phyloP scores from a whole-genome alignment of 164 flowering plant genomes.

The Stephania yunnanensis region DNA sequence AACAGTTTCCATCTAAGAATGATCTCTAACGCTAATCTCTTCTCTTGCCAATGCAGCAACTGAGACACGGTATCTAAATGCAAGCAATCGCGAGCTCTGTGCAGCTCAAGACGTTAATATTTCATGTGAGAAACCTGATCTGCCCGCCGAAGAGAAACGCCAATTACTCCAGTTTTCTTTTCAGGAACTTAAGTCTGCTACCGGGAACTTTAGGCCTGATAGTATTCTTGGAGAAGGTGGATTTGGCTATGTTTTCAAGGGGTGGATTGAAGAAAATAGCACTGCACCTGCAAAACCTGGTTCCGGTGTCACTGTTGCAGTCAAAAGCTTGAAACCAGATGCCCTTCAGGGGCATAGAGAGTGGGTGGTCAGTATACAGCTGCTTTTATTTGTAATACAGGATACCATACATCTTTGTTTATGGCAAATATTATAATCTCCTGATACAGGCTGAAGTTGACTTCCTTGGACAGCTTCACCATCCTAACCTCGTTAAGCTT shows the following conservation, averaged over 20 bases:
- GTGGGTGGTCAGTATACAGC: conserved; percentile 81
- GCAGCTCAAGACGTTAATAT: conserved; percentile 55
- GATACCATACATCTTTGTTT: not conserved
- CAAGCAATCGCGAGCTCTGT: conserved; percentile 82
- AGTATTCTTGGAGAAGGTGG: conserved; percentile 98
- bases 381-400: conserved; percentile 20
- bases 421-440: conserved; percentile 7
- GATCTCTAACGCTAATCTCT: not conserved
- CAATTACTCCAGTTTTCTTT: conserved; percentile 63
- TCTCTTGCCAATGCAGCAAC: conserved; percentile 45
- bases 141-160: conserved; percentile 29
- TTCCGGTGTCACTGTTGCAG: conserved; percentile 85
- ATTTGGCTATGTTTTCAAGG: conserved; percentile 91
- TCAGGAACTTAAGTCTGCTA: conserved; percentile 87
- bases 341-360: conserved; percentile 98
- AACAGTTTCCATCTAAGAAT: not conserved
- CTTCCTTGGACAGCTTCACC: conserved; percentile 96
- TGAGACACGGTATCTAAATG: conserved; percentile 80
- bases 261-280: conserved; percentile 95
- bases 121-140: conserved; percentile 39
- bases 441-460: conserved; percentile 87
- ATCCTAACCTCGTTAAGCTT: conserved; percentile 89
- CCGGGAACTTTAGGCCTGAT: conserved; percentile 92
- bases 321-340: conserved; percentile 92
- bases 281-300: conserved; percentile 96